Conservation (phyloP, 768 basidiomycete genomes). For the Leucocoprinus leucothites region DNA sequence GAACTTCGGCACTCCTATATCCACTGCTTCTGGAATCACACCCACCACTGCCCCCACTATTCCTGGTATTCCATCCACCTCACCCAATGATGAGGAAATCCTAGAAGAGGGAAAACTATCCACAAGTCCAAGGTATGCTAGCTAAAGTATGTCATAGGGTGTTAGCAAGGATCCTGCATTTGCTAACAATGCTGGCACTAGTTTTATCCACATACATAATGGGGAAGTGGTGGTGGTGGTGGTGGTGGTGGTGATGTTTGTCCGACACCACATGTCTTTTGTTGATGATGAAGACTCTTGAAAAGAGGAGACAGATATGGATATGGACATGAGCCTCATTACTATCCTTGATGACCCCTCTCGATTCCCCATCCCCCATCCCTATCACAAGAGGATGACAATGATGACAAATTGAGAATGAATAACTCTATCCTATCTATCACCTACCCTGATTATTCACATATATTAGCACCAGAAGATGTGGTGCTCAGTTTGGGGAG, state of each 20-base stretch:
- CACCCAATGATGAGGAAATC: neutral
- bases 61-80: neutral
- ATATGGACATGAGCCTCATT: neutral
- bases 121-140: conserved; percentile 13
- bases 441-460: conserved; percentile 1
- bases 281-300: neutral
- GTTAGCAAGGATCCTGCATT: conserved; percentile 39
- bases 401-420: conserved; percentile 2
- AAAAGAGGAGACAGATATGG: too few relatives aligned
- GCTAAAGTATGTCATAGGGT: conserved; percentile 31
- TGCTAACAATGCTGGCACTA: conserved; percentile 41
- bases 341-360: neutral
- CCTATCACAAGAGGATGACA: neutral
- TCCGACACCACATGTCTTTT: neutral
- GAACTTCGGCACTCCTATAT: too few relatives aligned
- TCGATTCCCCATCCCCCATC: neutral
- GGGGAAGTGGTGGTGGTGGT: too few relatives aligned
- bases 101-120: conserved; percentile 10
- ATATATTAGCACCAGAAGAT: conserved; percentile 11
- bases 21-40: neutral
- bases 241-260: too few relatives aligned
- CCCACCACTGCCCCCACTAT: neutral
- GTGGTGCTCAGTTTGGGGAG: conserved; percentile 52
- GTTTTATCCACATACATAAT: neutral
- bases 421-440: conserved; percentile 4